Evolutionary conservation across 345 rosid genomes (phyloP), one percentile per base, ranked within the genome.

Genomic region (Schrenkiella parvula): DNA sequence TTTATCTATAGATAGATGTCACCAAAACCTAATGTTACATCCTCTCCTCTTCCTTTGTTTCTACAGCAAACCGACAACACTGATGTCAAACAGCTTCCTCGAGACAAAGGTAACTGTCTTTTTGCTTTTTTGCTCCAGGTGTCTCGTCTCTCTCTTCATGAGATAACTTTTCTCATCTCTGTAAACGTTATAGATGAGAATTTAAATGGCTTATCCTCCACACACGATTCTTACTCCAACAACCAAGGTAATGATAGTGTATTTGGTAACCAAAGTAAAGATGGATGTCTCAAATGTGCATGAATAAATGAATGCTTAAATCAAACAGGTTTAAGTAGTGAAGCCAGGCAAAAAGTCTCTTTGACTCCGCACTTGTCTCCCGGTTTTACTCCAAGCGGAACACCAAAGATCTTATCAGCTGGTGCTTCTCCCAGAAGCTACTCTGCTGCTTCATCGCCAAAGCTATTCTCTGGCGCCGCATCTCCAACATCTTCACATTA

Each of bases 381-480:
- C 2, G 26, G 52, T 8, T 55, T 64, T 8, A 72, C 71, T 3
- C 96, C 98, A 2, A 83, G 85, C 12, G 91, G 79, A 73, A 90
- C 98, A 29, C 97, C 98, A 26, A 89, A 89, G 80, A 60, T 83
- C 8, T 65, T 82, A 53, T 87, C 97, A 23, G 72, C 86, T 17
- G 78, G 52, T 78, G 96, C 57, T 2, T 89, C 98, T 53, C 96
- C 93, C 23, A 82, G 82, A 78, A 84, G 85, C 74, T 89, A 84
- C 81, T 90, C 97, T 72, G 70, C 87, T 57, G 80, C 83, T 58
- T 87, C 81, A 23, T 84, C 98, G 59, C 96, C 97, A 48, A 79
- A 83, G 46, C 85, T 42, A 68, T 81, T 81, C 60, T 87, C 99
- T 14, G 90, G 87, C 3, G 58, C 85, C 14, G 74, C 87, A 44